Evolutionary conservation across 2,329 filamentous ascomycete species (phyloP).

Genomic region (Fragosphaeria purpurea): DNA sequence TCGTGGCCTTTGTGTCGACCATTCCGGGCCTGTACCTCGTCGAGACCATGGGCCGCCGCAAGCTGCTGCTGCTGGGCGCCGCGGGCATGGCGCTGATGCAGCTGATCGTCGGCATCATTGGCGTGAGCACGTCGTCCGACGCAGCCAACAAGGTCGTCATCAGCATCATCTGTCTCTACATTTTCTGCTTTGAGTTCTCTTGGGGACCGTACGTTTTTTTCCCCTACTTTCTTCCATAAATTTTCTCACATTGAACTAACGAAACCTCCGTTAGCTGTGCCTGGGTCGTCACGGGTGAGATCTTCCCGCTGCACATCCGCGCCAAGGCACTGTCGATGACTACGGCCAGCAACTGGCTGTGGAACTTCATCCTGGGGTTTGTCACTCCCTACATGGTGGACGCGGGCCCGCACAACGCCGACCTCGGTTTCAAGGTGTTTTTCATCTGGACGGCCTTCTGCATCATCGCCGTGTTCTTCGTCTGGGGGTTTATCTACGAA

Average conservation of each 20-base stretch:
- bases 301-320: slow-evolving; percentile 52
- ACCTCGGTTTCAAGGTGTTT: background rate
- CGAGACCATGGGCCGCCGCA: slow-evolving; percentile 33
- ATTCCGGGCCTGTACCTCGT: slow-evolving; percentile 50
- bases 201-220: slow-evolving; percentile 10
- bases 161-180: slow-evolving; percentile 8
- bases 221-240: no score
- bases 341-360: slow-evolving; percentile 51
- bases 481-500: slow-evolving; percentile 1
- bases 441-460: background rate
- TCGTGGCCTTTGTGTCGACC: slow-evolving; percentile 46
- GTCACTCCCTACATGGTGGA: background rate
- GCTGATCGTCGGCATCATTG: slow-evolving; percentile 72
- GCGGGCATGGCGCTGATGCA: slow-evolving; percentile 65
- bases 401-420: background rate
- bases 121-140: slow-evolving; percentile 34
- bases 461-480: background rate
- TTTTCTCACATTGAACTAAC: no score
- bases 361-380: slow-evolving; percentile 17
- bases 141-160: slow-evolving; percentile 3
- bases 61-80: slow-evolving; percentile 15
- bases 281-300: slow-evolving; percentile 49
- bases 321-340: slow-evolving; percentile 56
- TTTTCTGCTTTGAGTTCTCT: slow-evolving; percentile 9
- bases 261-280: no score